Percentiles rank a stretch among this genome's conserved stretches.
These are phyloP conservation scores for Agaricus blazei DNA, from an alignment of 768 basidiomycete genomes.

Conservation along the genomic window DNA sequence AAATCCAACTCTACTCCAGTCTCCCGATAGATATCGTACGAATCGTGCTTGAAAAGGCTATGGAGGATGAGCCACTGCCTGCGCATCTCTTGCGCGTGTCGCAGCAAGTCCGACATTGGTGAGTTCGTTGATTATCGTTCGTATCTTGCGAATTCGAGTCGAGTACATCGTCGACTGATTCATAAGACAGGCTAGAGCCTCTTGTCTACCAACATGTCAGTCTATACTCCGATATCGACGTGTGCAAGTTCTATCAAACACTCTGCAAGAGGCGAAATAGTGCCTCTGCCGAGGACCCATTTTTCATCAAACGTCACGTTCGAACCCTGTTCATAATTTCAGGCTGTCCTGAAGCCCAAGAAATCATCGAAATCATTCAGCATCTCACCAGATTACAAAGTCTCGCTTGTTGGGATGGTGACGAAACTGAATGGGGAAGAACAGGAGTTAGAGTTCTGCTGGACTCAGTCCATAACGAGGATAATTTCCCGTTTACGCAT, in stretches of 20 bases:
- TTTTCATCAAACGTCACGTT: conserved; percentile 3
- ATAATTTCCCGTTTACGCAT: not conserved
- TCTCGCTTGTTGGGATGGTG: conserved; percentile 6
- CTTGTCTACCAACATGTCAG: conserved; percentile 5
- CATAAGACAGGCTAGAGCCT: conserved; percentile 4
- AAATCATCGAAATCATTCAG: not conserved
- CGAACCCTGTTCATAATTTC: not conserved
- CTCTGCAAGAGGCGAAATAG: not conserved
- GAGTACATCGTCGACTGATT: not conserved
- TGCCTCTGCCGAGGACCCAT: not conserved
- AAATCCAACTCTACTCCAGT: not conserved
- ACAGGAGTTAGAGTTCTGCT: not conserved
- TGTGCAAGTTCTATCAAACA: conserved; percentile 3
- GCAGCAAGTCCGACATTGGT: not conserved
- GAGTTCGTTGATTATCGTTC: not conserved
- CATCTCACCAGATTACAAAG: conserved; percentile 1
- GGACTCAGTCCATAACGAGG: not conserved
- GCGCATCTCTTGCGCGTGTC: conserved; percentile 4
- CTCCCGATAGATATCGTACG: conserved; percentile 4
- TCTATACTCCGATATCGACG: not conserved
- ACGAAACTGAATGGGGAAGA: not conserved
- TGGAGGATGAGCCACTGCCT: conserved; percentile 1
- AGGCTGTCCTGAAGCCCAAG: not conserved
- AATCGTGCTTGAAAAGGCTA: conserved; percentile 6
- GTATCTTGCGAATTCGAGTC: not conserved